phyloP scores from a whole-genome alignment of 2,329 filamentous ascomycete genomes.

The Neopestalotiopsis rosae region DNA sequence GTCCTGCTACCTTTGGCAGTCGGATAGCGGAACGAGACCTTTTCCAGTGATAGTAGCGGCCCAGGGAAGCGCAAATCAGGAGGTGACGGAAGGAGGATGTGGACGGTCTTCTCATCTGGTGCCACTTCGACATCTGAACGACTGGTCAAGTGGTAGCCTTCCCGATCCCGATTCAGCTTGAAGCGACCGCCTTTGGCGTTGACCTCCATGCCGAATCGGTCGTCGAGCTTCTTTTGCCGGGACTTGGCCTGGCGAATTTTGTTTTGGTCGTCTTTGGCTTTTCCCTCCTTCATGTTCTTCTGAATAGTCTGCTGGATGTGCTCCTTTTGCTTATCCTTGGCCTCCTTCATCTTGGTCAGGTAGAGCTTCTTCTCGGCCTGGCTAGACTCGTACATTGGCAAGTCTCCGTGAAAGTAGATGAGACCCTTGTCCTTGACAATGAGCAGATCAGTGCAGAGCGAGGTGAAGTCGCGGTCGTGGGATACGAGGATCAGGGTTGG shows the following conservation, averaged over 20 bases:
- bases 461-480: slow-evolving; percentile 82
- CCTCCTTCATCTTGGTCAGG: slow-evolving; percentile 78
- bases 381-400: slow-evolving; percentile 73
- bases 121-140: slow-evolving; percentile 77
- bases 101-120: slow-evolving; percentile 62
- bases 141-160: slow-evolving; percentile 62
- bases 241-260: slow-evolving; percentile 86
- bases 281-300: slow-evolving; percentile 76
- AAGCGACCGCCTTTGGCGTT: slow-evolving; percentile 75
- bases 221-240: slow-evolving; percentile 83
- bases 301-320: slow-evolving; percentile 82
- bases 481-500: slow-evolving; percentile 80
- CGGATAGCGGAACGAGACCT: slow-evolving; percentile 69
- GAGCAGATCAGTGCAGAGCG: slow-evolving; percentile 77
- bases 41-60: slow-evolving; percentile 74
- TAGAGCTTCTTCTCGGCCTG: slow-evolving; percentile 71
- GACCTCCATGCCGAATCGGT: slow-evolving; percentile 79
- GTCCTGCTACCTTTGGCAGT: slow-evolving; percentile 31
- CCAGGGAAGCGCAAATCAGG: slow-evolving; percentile 77
- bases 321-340: slow-evolving; percentile 79
- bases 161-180: slow-evolving; percentile 78
- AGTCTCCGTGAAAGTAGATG: slow-evolving; percentile 76
- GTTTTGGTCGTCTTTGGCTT: slow-evolving; percentile 80
- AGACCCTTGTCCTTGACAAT: slow-evolving; percentile 76
- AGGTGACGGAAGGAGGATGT: slow-evolving; percentile 65